Base-by-base conservation (phyloP, 208 protist species). In the Leishmania aethiopica region DNA sequence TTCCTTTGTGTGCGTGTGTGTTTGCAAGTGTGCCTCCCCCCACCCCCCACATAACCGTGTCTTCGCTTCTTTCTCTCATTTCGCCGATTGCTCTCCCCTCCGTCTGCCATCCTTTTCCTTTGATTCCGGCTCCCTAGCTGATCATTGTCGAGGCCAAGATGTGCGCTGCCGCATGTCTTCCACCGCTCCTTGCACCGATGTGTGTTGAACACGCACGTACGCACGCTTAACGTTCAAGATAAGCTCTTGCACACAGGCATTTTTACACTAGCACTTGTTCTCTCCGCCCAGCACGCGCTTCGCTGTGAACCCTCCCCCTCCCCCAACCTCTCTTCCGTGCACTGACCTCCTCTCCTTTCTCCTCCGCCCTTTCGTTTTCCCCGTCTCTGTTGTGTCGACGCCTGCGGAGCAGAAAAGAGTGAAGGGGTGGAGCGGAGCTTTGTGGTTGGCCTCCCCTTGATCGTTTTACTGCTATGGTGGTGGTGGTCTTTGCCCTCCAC, bases 31-130 rank as follows among this genome's bases (percentile, higher is more conserved):
- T 35, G 4, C 59, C 25, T 59, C 5, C 79, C 49, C 47, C 13
- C 59, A 0, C 75, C 28, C 11, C 67, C 17, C 57, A 79, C 69
- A 35, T 47, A n/a, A 45, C 66, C 32, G 37, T 28, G 22, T n/a
- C 19, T 47, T 71, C 22, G 37, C 37, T 71, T 71, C 32, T 78
- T 77, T 81, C 71, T 84, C 78, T 74, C 64, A 60, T 80, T 74
- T 75, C 49, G 37, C 49, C 8, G 28, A 40, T 73, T 22, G 25
- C 49, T 74, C 42, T 69, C 10, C n/a, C 22, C 17, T 75, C 13
- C 19, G 35, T 57, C 53, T 28, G 2, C 11, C 2, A 6, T 7
- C 15, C 15, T 55, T 45, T n/a, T 35, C 25, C 42, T 47, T 25
- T 28, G 6, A 64, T 64, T 64, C 15, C 59, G 28, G 7, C 37